Evolutionary conservation across 257 asterid genomes (phyloP).

Genomic region (Solanum lycopersicoides): DNA sequence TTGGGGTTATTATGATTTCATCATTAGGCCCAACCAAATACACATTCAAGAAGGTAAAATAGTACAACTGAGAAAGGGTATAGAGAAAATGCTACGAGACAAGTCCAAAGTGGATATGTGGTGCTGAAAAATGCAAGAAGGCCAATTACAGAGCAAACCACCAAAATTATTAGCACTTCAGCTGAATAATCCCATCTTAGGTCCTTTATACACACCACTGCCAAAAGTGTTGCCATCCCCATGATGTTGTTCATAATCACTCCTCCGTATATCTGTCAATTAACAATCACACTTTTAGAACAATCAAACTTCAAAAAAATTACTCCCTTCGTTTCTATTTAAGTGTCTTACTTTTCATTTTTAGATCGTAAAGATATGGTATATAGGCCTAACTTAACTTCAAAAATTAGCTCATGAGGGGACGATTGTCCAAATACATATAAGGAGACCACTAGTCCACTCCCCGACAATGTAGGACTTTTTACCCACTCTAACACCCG

Average conservation of each 20-base stretch:
- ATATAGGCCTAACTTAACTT: too few species aligned
- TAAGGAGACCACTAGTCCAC: too few species aligned
- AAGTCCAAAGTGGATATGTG: conserved; percentile 26
- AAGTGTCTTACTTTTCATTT: not conserved
- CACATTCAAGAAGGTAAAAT: conserved; percentile 11
- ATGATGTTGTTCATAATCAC: conserved; percentile 29
- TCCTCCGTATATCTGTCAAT: conserved; percentile 30
- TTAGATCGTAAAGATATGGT: not conserved
- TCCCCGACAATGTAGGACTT: too few species aligned
- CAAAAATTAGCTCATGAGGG: too few species aligned
- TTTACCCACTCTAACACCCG: too few species aligned
- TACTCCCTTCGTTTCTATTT: not conserved
- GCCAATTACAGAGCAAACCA: conserved; percentile 21
- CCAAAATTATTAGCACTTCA: conserved; percentile 19
- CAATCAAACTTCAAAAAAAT: not conserved
- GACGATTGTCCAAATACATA: too few species aligned
- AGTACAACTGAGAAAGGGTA: conserved; percentile 18
- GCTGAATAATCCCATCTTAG: conserved; percentile 33
- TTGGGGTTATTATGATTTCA: not conserved
- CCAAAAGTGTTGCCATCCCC: conserved; percentile 22
- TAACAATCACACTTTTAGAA: not conserved
- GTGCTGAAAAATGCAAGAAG: conserved; percentile 13
- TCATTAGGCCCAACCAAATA: conserved; percentile 12
- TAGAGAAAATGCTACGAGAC: conserved; percentile 17
- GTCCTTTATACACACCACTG: conserved; percentile 18